A percentile compares a stretch with the other conserved stretches of the same genome.
These are phyloP conservation scores for Salix exigua DNA, from an alignment of 345 rosid genomes.

Conservation along the genomic window DNA sequence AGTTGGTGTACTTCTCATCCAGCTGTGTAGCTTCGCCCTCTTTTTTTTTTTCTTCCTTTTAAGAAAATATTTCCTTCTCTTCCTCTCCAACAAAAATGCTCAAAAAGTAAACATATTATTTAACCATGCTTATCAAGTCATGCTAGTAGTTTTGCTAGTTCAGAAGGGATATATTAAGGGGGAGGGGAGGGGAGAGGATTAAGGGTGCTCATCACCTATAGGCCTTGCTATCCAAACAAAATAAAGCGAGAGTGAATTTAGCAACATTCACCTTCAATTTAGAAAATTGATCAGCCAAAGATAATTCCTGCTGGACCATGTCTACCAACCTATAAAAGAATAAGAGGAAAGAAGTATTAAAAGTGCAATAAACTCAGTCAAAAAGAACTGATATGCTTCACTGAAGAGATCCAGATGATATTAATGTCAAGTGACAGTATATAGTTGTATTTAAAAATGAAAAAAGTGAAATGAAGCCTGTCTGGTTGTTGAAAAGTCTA, in stretches of 20 bases:
- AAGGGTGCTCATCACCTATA: neutral
- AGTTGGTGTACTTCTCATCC: neutral
- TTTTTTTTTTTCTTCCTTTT: no score
- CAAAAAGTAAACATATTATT: neutral
- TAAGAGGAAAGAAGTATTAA: neutral
- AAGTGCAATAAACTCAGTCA: neutral
- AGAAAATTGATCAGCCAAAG: conserved; percentile 82
- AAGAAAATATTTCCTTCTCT: neutral
- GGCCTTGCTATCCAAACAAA: neutral
- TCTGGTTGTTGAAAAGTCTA: neutral
- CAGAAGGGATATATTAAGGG: no score
- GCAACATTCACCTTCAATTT: conserved; percentile 64
- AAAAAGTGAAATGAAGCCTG: neutral
- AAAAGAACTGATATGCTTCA: neutral
- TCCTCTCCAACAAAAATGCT: neutral
- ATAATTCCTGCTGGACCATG: conserved; percentile 82
- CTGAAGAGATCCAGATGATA: neutral
- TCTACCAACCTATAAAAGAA: conserved; percentile 69
- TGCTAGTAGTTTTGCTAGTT: no score
- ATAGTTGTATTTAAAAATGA: neutral
- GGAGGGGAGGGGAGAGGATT: no score
- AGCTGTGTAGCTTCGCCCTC: neutral
- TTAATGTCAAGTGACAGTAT: neutral
- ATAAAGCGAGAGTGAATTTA: neutral
- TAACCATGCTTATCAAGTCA: no score